Evolutionary conservation across 108 stramenopile species (phyloP).

Genomic region (Fragilaria crotonensis): DNA sequence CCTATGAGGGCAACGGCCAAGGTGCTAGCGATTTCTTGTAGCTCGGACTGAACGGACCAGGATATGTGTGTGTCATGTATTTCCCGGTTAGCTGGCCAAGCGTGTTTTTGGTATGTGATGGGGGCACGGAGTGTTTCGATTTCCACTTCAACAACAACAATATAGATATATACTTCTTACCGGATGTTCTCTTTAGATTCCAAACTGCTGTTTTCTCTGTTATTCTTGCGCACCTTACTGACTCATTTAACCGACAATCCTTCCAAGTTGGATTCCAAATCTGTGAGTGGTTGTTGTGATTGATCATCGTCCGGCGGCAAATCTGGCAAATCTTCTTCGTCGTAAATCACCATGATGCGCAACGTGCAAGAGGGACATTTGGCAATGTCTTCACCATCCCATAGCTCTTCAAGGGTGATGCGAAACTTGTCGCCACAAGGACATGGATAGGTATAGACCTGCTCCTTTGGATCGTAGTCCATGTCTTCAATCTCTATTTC

Average conservation of each 20-base stretch:
- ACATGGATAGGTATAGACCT: conserved; percentile 91
- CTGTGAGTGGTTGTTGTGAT: conserved; percentile 11
- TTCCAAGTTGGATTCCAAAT: background rate
- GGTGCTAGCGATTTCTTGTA: background rate
- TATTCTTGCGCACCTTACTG: background rate
- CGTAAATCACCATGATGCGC: conserved; percentile 86
- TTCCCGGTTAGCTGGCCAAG: conserved; percentile 35
- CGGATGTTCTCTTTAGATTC: background rate
- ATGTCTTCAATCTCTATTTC: conserved; percentile 96
- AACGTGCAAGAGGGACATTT: conserved; percentile 95
- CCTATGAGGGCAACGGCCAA: background rate
- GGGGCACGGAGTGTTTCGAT: too few relatives aligned
- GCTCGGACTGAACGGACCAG: conserved; percentile 28
- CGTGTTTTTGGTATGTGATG: too few relatives aligned
- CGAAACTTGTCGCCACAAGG: conserved; percentile 95
- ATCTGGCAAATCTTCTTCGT: conserved; percentile 80
- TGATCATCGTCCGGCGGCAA: conserved; percentile 41
- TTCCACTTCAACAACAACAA: too few relatives aligned
- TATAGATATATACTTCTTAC: too few relatives aligned
- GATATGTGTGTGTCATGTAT: conserved; percentile 10
- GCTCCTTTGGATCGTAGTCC: conserved; percentile 68
- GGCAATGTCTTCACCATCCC: conserved; percentile 96
- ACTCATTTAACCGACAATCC: background rate
- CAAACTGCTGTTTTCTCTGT: background rate
- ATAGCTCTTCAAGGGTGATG: conserved; percentile 87